Base-by-base conservation (phyloP, 306 rosid species). In the Trifolium fragiferum region DNA sequence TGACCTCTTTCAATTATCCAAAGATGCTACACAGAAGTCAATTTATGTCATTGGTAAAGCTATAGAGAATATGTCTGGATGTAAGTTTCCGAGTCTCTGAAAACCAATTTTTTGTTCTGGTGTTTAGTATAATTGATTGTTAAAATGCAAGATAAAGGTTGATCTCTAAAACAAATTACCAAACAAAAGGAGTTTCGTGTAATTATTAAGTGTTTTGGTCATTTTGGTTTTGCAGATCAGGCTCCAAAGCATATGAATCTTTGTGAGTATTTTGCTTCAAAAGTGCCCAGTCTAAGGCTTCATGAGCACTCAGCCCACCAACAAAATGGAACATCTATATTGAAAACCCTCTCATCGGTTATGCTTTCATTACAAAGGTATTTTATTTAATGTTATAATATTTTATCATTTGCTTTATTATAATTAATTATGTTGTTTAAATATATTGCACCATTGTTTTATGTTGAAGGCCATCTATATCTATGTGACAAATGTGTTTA, bases 291-390 rank as follows among this genome's bases (percentile, higher is more conserved):
- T 80, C 73, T 92, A 50, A 90, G 77, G 61, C 86, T 82, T 66
- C 23, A 62, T 65, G 85, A 85, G 72, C 82, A 68, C 76, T 74
- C 87, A 27, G 13, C 83, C 53, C 61, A 79, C 37, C 80, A 70
- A 75, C 90, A 82, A 81, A 85, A 77, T 80, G 97, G 87, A 76
- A 72, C 80, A 37, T 85, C 86, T 78, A 64, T 84, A 65, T 73
- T 92, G 82, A 79, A 90, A 80, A 88, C 86, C 72, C 90, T 90
- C 60, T 79, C 93, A 44, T 76, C 88, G 27, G 97, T 86, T 64
- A 92, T 90, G 97, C 66, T 85, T 82, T 81, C 87, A 54, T 76
- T 92, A 75, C 97, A 90, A 83, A 87, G 97, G 97, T 92, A 82
- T 78, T 79, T 74, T 41, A 20, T 53, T 58, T 67, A 60, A 54